These are phyloP conservation scores for Penicillium brevicompactum DNA, from an alignment of 2,329 filamentous ascomycete genomes.

Conservation along the genomic window DNA sequence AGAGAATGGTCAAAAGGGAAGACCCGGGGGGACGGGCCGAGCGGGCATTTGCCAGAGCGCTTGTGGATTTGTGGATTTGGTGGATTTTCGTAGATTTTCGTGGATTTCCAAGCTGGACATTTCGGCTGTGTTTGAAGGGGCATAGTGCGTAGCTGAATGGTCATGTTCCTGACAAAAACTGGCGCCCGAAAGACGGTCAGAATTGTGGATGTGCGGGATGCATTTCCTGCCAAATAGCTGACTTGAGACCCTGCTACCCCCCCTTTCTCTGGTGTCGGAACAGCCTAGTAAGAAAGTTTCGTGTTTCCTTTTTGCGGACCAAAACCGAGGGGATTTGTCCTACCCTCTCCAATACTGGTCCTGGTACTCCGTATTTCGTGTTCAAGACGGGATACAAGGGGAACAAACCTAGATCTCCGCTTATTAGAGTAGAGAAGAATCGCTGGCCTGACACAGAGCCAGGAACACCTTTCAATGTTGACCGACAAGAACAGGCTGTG, in stretches of 20 bases:
- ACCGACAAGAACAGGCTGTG: conserved; percentile 5
- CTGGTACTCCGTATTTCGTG: neutral
- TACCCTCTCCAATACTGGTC: neutral
- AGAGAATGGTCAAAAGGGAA: conserved; percentile 21
- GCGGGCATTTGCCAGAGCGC: conserved; percentile 22
- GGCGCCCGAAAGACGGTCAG: conserved; percentile 19
- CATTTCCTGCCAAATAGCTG: neutral
- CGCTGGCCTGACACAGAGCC: neutral
- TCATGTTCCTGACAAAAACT: conserved; percentile 13
- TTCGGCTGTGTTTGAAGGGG: conserved; percentile 3
- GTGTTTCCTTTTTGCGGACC: conserved; percentile 6
- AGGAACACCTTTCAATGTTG: conserved; percentile 11
- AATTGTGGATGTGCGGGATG: neutral
- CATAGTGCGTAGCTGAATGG: conserved; percentile 1
- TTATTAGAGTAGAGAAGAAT: conserved; percentile 11
- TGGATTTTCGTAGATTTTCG: no score
- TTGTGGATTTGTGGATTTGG: neutral
- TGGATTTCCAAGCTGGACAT: neutral
- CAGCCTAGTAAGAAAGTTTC: neutral
- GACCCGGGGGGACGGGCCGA: conserved; percentile 34
- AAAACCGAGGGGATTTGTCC: neutral
- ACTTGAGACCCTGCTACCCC: neutral
- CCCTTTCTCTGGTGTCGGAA: neutral
- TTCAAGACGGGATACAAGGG: neutral
- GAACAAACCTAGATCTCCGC: conserved; percentile 16